These are phyloP conservation scores for Primulina tabacum DNA, from an alignment of 257 asterid genomes.

Conservation along the genomic window DNA sequence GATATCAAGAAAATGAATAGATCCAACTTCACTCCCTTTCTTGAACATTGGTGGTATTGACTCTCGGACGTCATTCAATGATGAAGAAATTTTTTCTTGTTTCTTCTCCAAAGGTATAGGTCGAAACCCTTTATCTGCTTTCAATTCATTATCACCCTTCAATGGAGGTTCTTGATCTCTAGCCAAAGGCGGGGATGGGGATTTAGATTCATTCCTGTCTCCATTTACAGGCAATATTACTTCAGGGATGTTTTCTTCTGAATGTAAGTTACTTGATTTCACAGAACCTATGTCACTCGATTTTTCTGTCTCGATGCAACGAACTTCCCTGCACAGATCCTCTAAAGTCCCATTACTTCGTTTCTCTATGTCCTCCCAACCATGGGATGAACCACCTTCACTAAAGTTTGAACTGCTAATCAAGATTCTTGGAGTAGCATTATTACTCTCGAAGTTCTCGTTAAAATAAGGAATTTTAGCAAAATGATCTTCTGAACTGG, in stretches of 20 bases:
- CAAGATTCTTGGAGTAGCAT: constrained; percentile 41
- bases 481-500: constrained; percentile 60
- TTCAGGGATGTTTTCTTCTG: constrained; percentile 33
- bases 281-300: constrained; percentile 30
- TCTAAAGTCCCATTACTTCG: constrained; percentile 64
- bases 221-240: constrained; percentile 21
- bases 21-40: background rate
- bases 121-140: constrained; percentile 30
- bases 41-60: background rate
- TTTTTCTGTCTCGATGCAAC: constrained; percentile 64
- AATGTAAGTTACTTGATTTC: constrained; percentile 10
- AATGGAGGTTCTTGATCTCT: constrained; percentile 25
- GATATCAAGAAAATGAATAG: constrained; percentile 29
- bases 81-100: constrained; percentile 25
- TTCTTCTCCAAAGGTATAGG: constrained; percentile 26
- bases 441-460: constrained; percentile 35
- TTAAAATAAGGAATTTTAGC: constrained; percentile 53
- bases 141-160: constrained; percentile 30
- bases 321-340: constrained; percentile 79
- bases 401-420: constrained; percentile 46
- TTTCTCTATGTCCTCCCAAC: constrained; percentile 79
- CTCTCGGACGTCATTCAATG: constrained; percentile 27
- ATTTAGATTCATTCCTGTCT: constrained; percentile 21
- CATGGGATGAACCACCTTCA: constrained; percentile 57
- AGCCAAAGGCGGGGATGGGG: constrained; percentile 28